Base-by-base conservation (phyloP, 116 monocot genomes). In the Trichopus zeylanicus region DNA sequence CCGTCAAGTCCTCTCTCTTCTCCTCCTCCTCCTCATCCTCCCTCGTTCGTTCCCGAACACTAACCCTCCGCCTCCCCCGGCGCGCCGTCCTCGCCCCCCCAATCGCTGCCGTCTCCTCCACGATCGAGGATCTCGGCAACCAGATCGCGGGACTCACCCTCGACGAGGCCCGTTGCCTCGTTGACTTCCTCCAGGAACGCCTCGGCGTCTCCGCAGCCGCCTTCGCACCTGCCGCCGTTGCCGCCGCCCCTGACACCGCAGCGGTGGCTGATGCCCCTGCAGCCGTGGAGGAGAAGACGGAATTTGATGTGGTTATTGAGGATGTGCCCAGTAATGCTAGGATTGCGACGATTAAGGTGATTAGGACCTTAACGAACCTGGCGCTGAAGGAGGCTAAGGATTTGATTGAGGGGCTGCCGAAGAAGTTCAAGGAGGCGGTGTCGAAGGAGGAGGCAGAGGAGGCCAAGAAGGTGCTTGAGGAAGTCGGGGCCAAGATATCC, bases 241-340 rank as follows among this genome's bases (percentile, higher is more conserved):
- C 71, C 0, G 71, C 62, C 5, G 77, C 69, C 25, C 67, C 67
- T 23, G 77, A n/a, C 18, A 67, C 56, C 28, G 65, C 31, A 16
- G 56, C 69, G 29, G 81, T 15, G 28, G 76, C 55, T 1, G 77
- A 20, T 0, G 82, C 56, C 5, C 49, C 78, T 8, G 72, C 72
- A 0, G 78, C 26, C 10, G 82, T 61, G 27, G 75, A 73, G 62
- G 82, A 82, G 82, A 82, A 82, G 82, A 82, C 82, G 29, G 82
- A 82, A 63, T 82, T 82, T 67, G 82, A 82, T 37, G 73, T 82
- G 12, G 70, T 82, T n/a, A 82, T 82, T 51, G 76, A 82, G 48
- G 82, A 77, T 0, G 82, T 82, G 5, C 82, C 82, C 21, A 69
- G 62, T 54, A 73, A 62, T 29, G 61, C 66, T 7, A 62, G 82